Percentiles rank a stretch among this genome's conserved stretches.
Evolutionary conservation across 805 yeast genomes (phyloP).

Genomic region (Saturnispora gosingensis): DNA sequence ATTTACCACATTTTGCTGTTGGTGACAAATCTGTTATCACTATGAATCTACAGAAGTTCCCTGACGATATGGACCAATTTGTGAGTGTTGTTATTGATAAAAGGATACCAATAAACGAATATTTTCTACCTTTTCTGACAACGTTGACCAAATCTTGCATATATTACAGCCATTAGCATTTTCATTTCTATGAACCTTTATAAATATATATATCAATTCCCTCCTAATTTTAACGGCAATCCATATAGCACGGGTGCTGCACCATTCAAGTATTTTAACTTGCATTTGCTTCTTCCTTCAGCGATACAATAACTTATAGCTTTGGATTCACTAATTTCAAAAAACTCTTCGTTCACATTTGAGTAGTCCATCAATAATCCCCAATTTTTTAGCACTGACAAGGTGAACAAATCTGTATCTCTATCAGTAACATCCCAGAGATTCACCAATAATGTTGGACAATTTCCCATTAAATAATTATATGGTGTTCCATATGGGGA

Average conservation of each 20-base stretch:
- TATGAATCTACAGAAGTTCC: neutral
- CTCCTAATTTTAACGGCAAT: slow-evolving; percentile 43
- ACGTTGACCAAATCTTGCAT: slow-evolving; percentile 1
- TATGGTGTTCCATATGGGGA: slow-evolving; percentile 71
- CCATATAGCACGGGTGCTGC: slow-evolving; percentile 93
- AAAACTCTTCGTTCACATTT: slow-evolving; percentile 9
- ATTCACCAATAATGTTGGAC: slow-evolving; percentile 76
- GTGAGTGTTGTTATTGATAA: neutral
- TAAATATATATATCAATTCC: neutral
- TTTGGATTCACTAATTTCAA: slow-evolving; percentile 12
- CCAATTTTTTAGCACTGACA: slow-evolving; percentile 53
- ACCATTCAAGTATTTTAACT: slow-evolving; percentile 70
- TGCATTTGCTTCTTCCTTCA: slow-evolving; percentile 57
- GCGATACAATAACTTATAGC: slow-evolving; percentile 49
- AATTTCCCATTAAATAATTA: slow-evolving; percentile 70
- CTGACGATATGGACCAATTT: neutral
- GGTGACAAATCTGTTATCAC: neutral
- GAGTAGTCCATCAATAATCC: slow-evolving; percentile 39
- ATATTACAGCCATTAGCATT: neutral
- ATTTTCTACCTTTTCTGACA: neutral
- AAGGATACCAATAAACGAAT: neutral
- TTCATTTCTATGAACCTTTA: neutral
- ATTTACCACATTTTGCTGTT: neutral
- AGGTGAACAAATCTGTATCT: slow-evolving; percentile 77
- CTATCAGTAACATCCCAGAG: slow-evolving; percentile 97